These are phyloP conservation scores for Orbilia oligospora DNA, from an alignment of 2,329 filamentous ascomycete genomes.

Conservation along the genomic window DNA sequence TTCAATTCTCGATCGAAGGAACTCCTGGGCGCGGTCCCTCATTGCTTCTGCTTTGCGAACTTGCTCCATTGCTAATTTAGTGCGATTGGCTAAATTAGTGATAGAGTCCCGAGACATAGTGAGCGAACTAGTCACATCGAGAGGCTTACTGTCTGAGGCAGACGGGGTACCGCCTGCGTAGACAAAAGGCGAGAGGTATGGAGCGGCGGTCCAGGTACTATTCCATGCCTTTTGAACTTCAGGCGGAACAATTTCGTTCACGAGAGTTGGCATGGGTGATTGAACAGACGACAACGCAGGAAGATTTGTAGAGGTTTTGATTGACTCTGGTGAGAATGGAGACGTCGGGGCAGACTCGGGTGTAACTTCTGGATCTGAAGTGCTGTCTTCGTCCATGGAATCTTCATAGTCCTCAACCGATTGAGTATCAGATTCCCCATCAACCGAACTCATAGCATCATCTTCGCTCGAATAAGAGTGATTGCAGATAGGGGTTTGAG, in stretches of 20 bases:
- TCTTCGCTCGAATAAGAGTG: conserved; percentile 8
- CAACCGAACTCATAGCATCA: conserved; percentile 15
- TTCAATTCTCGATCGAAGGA: conserved; percentile 46
- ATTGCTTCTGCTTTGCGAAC: conserved; percentile 55
- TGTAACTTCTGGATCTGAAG: conserved; percentile 20
- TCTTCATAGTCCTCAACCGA: conserved; percentile 42
- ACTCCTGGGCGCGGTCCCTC: conserved; percentile 54
- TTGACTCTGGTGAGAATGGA: conserved; percentile 22
- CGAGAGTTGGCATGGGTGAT: conserved; percentile 23
- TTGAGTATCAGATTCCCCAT: conserved; percentile 37
- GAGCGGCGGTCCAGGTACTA: conserved; percentile 45
- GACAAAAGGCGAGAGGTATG: conserved; percentile 31
- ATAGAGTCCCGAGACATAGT: conserved; percentile 51
- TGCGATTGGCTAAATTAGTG: conserved; percentile 59
- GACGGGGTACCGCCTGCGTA: conserved; percentile 10
- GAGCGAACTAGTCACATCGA: conserved; percentile 46
- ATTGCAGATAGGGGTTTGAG: conserved; percentile 36
- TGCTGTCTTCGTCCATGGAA: conserved; percentile 24
- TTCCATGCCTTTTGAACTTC: conserved; percentile 55
- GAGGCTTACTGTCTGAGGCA: conserved; percentile 50
- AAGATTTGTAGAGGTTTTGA: conserved; percentile 19
- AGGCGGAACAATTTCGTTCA: conserved; percentile 47
- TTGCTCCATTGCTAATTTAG: conserved; percentile 61
- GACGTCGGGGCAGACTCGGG: conserved; percentile 39
- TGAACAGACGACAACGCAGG: conserved; percentile 42